Conservation (phyloP, 495 filamentous ascomycete genomes). For the Hypoxylon lienhwacheense region DNA sequence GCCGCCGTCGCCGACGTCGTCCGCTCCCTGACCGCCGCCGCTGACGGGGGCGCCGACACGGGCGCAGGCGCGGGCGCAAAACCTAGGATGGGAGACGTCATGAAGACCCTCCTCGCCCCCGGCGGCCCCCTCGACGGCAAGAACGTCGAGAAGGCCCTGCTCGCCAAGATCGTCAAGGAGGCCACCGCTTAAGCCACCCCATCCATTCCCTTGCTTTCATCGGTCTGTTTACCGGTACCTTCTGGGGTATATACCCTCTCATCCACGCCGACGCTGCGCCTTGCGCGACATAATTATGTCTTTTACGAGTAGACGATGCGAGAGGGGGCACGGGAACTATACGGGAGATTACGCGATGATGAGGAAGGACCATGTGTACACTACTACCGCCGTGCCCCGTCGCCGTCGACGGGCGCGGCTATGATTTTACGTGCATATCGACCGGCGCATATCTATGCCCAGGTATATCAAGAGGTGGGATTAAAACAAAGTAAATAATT, state of each 20-base stretch:
- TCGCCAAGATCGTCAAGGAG: constrained; percentile 42
- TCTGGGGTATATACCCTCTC: neutral
- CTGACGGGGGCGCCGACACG: constrained; percentile 37
- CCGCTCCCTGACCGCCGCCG: constrained; percentile 28
- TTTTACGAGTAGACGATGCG: too few relatives aligned
- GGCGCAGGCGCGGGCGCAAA: constrained; percentile 8
- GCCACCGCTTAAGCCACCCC: too few relatives aligned
- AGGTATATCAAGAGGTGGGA: too few relatives aligned
- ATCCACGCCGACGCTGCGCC: too few relatives aligned
- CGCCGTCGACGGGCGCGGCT: neutral
- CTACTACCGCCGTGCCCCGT: constrained; percentile 13
- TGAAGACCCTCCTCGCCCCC: constrained; percentile 43
- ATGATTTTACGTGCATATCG: constrained; percentile 2
- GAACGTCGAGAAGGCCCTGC: constrained; percentile 40
- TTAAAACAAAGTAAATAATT: constrained; percentile 1
- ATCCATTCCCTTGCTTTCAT: too few relatives aligned
- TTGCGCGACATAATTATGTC: too few relatives aligned
- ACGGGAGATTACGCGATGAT: too few relatives aligned
- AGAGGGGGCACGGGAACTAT: too few relatives aligned
- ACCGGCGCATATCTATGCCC: constrained; percentile 14
- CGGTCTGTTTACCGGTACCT: too few relatives aligned
- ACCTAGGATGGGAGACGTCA: constrained; percentile 35
- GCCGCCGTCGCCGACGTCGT: constrained; percentile 43
- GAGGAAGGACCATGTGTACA: neutral
- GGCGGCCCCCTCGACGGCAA: constrained; percentile 45